Base-by-base conservation (phyloP, 345 rosid species). In the Bruguiera parviflora region DNA sequence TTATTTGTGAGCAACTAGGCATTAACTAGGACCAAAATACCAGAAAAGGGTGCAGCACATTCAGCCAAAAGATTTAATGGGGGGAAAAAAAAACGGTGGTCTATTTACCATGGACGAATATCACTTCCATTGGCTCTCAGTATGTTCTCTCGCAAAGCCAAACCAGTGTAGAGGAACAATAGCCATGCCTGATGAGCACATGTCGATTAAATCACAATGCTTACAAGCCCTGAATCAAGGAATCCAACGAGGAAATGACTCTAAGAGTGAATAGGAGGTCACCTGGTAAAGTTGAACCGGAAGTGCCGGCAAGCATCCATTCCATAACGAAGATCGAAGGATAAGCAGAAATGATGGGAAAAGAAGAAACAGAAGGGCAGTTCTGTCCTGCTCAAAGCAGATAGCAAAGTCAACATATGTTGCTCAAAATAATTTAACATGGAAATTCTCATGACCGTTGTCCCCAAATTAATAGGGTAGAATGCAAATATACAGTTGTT, bases 221-320 rank as follows among this genome's bases (percentile, higher is more conserved):
- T 11, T 22, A 39, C 5, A 2, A 28, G 53, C 6, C 20, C 39
- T 18, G 16, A 8, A 39, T 64, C 15, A 25, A 64, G 13, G 8
- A 4, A 56, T 56, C 28, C 18, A 24, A 25, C 19, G 2, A 43
- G 49, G 49, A 39, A 9, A 13, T 11, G 49, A 15, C 20, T n/a
- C 9, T 52, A 20, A 57, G 6, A 64, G 16, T 8, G 19, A 59
- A 22, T 16, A 29, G 20, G 47, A 55, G 43, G 9, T 21, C 77
- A 92, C 99, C 92, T 95, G 91, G 66, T 95, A 95, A 29, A 90
- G 85, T 73, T 95, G 99, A 74, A 95, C 99, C 55, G 99, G 98
- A 71, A 95, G 90, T 21, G 97, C 86, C 1, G 98, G 98, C 84
- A 92, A 82, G 80, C 99, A 95, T 29, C 96, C 96, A 69, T 73